phyloP scores from a whole-genome alignment of 2,329 filamentous ascomycete genomes.

The Fusarium clavum region DNA sequence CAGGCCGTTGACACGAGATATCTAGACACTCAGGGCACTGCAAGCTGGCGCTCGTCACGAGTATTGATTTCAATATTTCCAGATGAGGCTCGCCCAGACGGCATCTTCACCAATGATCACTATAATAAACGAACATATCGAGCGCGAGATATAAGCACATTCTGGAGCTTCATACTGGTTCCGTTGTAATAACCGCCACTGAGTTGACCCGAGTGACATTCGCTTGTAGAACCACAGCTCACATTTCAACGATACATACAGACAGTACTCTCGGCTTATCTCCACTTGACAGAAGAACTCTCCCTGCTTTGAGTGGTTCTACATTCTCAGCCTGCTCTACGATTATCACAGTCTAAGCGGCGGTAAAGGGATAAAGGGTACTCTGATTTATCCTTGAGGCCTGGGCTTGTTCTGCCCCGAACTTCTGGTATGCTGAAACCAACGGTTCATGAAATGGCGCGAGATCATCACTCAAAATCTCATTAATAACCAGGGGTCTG shows the following conservation, averaged over 20 bases:
- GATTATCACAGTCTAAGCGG: neutral
- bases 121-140: constrained; percentile 3
- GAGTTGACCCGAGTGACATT: constrained; percentile 7
- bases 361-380: constrained; percentile 9
- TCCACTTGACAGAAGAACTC: constrained; percentile 1
- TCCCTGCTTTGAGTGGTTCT: neutral
- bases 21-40: neutral
- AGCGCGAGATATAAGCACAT: neutral
- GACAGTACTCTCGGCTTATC: neutral
- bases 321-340: neutral
- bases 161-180: constrained; percentile 2
- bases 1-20: neutral
- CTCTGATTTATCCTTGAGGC: neutral
- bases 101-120: constrained; percentile 3
- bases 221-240: neutral
- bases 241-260: neutral
- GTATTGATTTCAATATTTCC: neutral
- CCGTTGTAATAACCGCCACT: constrained; percentile 1
- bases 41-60: neutral
- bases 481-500: neutral
- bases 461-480: constrained; percentile 23
- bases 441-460: constrained; percentile 1
- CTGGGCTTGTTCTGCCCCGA: constrained; percentile 6
- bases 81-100: neutral
- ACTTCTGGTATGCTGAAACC: constrained; percentile 7